Base-by-base conservation (phyloP, 2,329 filamentous ascomycete species). In the Stemphylium vesicarium region DNA sequence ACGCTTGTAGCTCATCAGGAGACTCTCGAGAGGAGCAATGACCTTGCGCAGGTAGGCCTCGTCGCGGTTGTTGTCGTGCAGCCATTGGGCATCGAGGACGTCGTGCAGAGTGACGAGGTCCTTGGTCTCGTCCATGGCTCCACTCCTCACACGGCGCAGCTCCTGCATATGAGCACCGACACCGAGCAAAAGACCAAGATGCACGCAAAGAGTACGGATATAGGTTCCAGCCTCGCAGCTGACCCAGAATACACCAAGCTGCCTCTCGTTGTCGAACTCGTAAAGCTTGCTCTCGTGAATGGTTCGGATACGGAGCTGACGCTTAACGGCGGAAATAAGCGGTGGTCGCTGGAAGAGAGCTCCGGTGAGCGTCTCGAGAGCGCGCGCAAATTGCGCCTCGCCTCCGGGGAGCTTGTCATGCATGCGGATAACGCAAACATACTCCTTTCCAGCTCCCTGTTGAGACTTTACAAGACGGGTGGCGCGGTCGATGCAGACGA, bases 91-190 rank as follows among this genome's bases (percentile, higher is more conserved):
- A 73, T 99, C 95, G 57, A 98, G 84, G 53, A 98, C 90, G 76
- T 96, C 92, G 79, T 99, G 95, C 35, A 99, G 84, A 24, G 95
- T 98, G 50, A 97, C 93, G 78, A 97, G 86, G 65, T 88, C 88
- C 75, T 91, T 88, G 62, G 87, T 84, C 85, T 98, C 94, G 75
- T 92, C 89, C 92, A 97, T 96, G 57, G 94, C 93, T 81, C 94
- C 94, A 79, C 88, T 92, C 74, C 94, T 86, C 46, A 98, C 94
- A 85, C 94, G 88, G 69, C 94, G 87, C 67, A 98, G 88, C 82
- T 98, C 94, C 82, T 98, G 94, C 94, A 98, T 98, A 82, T 98
- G 92, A 48, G 91, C 95, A 66, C 94, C 94, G 54, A 96, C 92
- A 75, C 94, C 87, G 29, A 89, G 80, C 56, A 89, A 73, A 56